Evolutionary conservation across 257 asterid species (phyloP).

Genomic region (Petrea volubilis): DNA sequence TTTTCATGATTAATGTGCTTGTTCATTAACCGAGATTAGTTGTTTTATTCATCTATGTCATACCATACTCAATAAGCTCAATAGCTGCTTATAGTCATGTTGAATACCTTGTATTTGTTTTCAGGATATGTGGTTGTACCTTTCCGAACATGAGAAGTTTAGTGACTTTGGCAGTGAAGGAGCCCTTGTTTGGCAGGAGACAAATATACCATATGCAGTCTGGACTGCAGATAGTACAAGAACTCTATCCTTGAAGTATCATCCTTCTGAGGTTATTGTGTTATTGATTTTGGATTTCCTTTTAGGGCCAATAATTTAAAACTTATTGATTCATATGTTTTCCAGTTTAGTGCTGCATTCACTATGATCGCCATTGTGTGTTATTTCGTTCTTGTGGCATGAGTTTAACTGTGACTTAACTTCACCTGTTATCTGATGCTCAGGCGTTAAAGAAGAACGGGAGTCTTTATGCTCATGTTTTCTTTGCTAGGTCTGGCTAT

Average conservation of each 20-base stretch:
- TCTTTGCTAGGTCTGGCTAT: constrained; percentile 92
- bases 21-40: not conserved
- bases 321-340: not conserved
- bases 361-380: not conserved
- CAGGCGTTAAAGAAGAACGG: constrained; percentile 89
- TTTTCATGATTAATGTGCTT: not conserved
- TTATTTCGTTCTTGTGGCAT: constrained; percentile 17
- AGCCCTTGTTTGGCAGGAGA: constrained; percentile 92
- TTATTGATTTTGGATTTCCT: not conserved
- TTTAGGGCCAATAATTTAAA: constrained; percentile 3
- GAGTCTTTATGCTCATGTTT: constrained; percentile 89
- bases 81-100: not conserved
- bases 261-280: constrained; percentile 71
- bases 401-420: constrained; percentile 13
- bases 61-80: not conserved
- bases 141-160: constrained; percentile 74
- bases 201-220: constrained; percentile 93
- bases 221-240: constrained; percentile 85
- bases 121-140: constrained; percentile 96
- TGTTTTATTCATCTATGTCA: not conserved
- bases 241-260: constrained; percentile 64
- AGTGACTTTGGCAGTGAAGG: constrained; percentile 78
- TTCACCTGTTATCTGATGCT: constrained; percentile 21
- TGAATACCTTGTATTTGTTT: constrained; percentile 11
- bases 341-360: not conserved